Evolutionary conservation across 306 rosid species (phyloP).

Genomic region (Lathyrus aphaca): DNA sequence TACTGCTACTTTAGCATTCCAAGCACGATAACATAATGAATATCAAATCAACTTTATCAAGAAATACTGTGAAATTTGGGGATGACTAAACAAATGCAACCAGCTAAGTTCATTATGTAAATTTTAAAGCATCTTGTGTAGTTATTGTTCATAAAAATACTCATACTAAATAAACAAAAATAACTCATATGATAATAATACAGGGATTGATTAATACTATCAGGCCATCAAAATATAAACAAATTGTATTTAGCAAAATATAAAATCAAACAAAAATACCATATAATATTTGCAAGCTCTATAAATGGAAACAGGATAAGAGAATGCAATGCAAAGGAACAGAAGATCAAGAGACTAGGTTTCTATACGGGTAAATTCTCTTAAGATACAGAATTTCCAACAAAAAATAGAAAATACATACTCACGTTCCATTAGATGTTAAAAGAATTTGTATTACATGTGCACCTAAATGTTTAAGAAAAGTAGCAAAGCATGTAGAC

Average conservation of each 20-base stretch:
- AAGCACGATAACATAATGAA: conserved; percentile 9
- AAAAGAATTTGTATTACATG: conserved; percentile 1
- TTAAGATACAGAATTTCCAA: conserved; percentile 20
- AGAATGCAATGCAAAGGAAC: conserved; percentile 21
- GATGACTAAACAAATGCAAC: conserved; percentile 15
- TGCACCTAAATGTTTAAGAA: conserved; percentile 4
- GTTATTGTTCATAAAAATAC: conserved; percentile 4
- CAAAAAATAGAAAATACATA: conserved; percentile 8
- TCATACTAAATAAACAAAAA: conserved; percentile 13
- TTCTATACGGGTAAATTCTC: conserved; percentile 11
- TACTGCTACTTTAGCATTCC: conserved; percentile 18
- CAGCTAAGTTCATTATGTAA: conserved; percentile 15
- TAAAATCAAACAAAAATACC: conserved; percentile 21
- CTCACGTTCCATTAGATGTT: conserved; percentile 2
- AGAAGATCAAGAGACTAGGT: conserved; percentile 22
- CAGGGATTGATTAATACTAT: conserved; percentile 17
- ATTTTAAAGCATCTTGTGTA: conserved; percentile 15
- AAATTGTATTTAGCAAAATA: conserved; percentile 17
- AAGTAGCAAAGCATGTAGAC: conserved; percentile 24
- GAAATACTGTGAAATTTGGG: conserved; percentile 30
- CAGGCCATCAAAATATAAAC: conserved; percentile 20
- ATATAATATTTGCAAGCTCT: conserved; percentile 23
- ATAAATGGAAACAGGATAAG: conserved; percentile 18
- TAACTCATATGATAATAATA: not conserved
- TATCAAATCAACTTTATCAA: conserved; percentile 26